A percentile compares a stretch with the other conserved stretches of the same genome.
phyloP scores from a whole-genome alignment of 805 yeast species.

The Myxozyma vanderwaltii region DNA sequence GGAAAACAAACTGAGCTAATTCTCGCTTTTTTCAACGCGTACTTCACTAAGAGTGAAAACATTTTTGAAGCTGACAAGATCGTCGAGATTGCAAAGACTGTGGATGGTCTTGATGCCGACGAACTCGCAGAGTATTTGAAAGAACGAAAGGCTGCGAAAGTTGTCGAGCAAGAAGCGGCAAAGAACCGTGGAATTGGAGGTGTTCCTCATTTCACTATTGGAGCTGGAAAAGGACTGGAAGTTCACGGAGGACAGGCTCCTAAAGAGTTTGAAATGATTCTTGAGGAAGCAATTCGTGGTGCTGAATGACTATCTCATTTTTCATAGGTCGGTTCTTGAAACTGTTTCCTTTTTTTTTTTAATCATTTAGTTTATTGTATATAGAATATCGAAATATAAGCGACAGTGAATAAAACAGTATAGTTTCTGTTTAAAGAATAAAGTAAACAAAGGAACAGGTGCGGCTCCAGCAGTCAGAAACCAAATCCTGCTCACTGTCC shows the following conservation, averaged over 20 bases:
- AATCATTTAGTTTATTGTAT: neutral
- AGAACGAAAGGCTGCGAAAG: slow-evolving; percentile 6
- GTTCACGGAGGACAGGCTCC: slow-evolving; percentile 29
- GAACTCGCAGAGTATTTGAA: slow-evolving; percentile 17
- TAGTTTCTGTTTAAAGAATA: too few species aligned
- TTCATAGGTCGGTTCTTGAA: neutral
- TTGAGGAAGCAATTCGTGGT: slow-evolving; percentile 2
- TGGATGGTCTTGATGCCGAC: slow-evolving; percentile 22
- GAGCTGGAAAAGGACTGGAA: slow-evolving; percentile 1
- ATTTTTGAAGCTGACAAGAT: slow-evolving; percentile 18
- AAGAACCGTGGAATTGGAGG: slow-evolving; percentile 25
- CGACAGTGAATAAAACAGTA: too few species aligned
- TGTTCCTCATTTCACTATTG: slow-evolving; percentile 29
- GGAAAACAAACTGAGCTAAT: slow-evolving; percentile 27
- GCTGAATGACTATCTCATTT: neutral
- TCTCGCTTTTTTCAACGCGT: slow-evolving; percentile 25
- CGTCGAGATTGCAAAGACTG: slow-evolving; percentile 9
- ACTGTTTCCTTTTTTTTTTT: neutral
- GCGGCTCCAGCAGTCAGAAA: too few species aligned
- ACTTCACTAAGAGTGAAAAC: slow-evolving; percentile 17
- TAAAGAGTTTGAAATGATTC: slow-evolving; percentile 15
- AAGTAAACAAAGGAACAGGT: too few species aligned
- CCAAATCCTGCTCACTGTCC: too few species aligned
- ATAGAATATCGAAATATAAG: neutral
- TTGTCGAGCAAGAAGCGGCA: slow-evolving; percentile 16